phyloP scores from a whole-genome alignment of 2,329 filamentous ascomycete species.

The Alternaria sp. region DNA sequence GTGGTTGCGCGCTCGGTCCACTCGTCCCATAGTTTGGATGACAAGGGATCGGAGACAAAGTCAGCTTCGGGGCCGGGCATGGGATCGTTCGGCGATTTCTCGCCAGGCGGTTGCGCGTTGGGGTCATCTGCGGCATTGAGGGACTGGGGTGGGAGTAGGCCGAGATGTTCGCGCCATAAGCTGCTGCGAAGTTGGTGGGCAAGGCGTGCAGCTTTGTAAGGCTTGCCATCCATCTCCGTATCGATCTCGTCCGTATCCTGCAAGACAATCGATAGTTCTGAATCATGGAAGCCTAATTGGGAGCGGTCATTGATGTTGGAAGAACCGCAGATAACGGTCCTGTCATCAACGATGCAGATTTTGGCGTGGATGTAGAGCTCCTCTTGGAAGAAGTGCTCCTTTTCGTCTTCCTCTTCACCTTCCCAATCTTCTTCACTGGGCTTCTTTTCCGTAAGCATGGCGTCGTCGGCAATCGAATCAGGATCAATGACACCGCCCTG shows the following conservation, averaged over 20 bases:
- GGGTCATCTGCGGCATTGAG: constrained; percentile 71
- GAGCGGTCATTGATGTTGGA: constrained; percentile 93
- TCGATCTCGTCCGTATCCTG: constrained; percentile 78
- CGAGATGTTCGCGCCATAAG: constrained; percentile 91
- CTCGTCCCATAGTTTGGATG: constrained; percentile 66
- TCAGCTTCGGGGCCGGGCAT: constrained; percentile 74
- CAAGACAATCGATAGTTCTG: constrained; percentile 89
- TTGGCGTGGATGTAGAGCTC: constrained; percentile 97
- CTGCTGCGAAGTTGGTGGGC: constrained; percentile 82
- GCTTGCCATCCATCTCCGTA: constrained; percentile 79
- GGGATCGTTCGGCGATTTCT: constrained; percentile 74
- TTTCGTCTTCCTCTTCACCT: constrained; percentile 75
- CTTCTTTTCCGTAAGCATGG: constrained; percentile 76
- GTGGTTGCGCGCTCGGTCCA: constrained; percentile 75
- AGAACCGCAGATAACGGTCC: constrained; percentile 82
- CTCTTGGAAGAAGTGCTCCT: constrained; percentile 91
- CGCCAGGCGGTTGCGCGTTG: constrained; percentile 80
- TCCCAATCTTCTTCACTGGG: constrained; percentile 79
- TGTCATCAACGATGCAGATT: constrained; percentile 87
- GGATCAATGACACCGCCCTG: constrained; percentile 61
- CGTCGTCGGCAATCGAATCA: constrained; percentile 76
- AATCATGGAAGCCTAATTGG: constrained; percentile 88
- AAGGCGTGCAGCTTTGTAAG: constrained; percentile 81
- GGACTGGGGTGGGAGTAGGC: constrained; percentile 77
- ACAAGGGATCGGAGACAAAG: constrained; percentile 68